A percentile compares a stretch with the other conserved stretches of the same genome.
These are phyloP conservation scores for Friedmanniomyces endolithicus DNA, from an alignment of 495 filamentous ascomycete species.

Conservation along the genomic window DNA sequence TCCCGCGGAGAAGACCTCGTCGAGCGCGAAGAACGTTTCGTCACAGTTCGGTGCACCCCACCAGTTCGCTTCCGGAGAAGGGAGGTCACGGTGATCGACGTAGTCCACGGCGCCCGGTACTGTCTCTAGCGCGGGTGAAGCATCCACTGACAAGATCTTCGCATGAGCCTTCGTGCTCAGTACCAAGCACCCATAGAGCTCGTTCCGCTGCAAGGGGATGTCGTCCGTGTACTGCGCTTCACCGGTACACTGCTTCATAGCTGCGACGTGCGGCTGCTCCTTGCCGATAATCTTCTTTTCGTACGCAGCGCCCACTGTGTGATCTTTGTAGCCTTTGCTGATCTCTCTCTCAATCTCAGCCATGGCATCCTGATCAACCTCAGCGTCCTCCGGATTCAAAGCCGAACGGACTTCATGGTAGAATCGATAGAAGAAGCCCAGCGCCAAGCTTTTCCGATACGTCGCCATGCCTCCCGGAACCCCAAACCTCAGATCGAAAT, in stretches of 20 bases:
- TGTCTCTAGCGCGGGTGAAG: slow-evolving; percentile 53
- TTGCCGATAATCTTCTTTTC: slow-evolving; percentile 68
- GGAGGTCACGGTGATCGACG: slow-evolving; percentile 69
- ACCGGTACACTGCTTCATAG: slow-evolving; percentile 84
- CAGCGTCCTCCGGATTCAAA: slow-evolving; percentile 24
- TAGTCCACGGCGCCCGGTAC: slow-evolving; percentile 66
- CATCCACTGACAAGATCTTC: slow-evolving; percentile 66
- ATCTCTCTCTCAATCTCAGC: slow-evolving; percentile 41
- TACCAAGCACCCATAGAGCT: slow-evolving; percentile 77
- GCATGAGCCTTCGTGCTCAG: slow-evolving; percentile 84
- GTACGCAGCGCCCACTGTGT: slow-evolving; percentile 49
- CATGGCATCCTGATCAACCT: slow-evolving; percentile 43
- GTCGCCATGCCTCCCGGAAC: slow-evolving; percentile 95
- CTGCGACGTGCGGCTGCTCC: slow-evolving; percentile 73
- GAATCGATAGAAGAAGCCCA: slow-evolving; percentile 82
- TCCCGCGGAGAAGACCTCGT: slow-evolving; percentile 75
- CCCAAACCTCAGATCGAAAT: slow-evolving; percentile 74
- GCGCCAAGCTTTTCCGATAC: slow-evolving; percentile 78
- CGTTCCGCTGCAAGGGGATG: slow-evolving; percentile 74
- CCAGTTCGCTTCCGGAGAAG: slow-evolving; percentile 58
- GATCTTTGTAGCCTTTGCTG: slow-evolving; percentile 51
- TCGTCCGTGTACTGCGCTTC: slow-evolving; percentile 96
- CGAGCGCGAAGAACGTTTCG: slow-evolving; percentile 75
- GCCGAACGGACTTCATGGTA: slow-evolving; percentile 59
- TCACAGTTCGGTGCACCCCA: slow-evolving; percentile 86